These are phyloP conservation scores for Xylaria sp. DNA, from an alignment of 2,329 filamentous ascomycete species.

Conservation along the genomic window DNA sequence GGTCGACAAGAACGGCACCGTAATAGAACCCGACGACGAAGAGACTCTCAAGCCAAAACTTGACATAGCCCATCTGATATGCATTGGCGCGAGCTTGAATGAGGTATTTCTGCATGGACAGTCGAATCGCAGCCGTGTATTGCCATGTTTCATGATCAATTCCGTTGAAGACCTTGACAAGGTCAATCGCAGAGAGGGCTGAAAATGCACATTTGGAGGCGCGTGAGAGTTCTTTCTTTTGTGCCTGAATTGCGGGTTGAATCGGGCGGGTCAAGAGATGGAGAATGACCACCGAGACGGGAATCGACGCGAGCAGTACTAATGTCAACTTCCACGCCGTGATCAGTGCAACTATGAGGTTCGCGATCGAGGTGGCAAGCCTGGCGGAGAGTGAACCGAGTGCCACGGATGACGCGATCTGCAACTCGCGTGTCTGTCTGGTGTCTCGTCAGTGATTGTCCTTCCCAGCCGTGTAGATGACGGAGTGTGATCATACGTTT, in stretches of 20 bases:
- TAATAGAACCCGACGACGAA: slow-evolving; percentile 95
- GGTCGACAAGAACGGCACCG: slow-evolving; percentile 74
- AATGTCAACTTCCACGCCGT: slow-evolving; percentile 87
- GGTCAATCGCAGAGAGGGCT: slow-evolving; percentile 79
- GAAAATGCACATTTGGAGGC: slow-evolving; percentile 79
- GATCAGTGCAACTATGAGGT: slow-evolving; percentile 77
- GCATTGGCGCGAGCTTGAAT: slow-evolving; percentile 76
- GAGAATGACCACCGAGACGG: slow-evolving; percentile 72
- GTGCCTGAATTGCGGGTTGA: slow-evolving; percentile 72
- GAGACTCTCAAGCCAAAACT: slow-evolving; percentile 78
- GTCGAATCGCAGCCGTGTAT: slow-evolving; percentile 68
- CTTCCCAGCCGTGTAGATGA: background rate
- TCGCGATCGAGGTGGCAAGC: slow-evolving; percentile 70
- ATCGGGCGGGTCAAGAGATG: slow-evolving; percentile 69
- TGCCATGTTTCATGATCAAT: slow-evolving; percentile 74
- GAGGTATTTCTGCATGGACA: slow-evolving; percentile 72
- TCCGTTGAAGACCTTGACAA: slow-evolving; percentile 87
- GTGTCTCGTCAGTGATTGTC: slow-evolving; percentile 40
- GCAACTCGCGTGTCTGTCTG: slow-evolving; percentile 85
- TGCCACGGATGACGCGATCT: slow-evolving; percentile 81
- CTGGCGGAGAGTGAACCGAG: slow-evolving; percentile 77
- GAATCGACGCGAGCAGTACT: slow-evolving; percentile 78
- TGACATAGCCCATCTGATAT: slow-evolving; percentile 77
- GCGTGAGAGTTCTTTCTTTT: slow-evolving; percentile 73
- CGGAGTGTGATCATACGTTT: slow-evolving; percentile 68